phyloP scores from a whole-genome alignment of 208 protist species.

The Acanthamoeba triangularis region DNA sequence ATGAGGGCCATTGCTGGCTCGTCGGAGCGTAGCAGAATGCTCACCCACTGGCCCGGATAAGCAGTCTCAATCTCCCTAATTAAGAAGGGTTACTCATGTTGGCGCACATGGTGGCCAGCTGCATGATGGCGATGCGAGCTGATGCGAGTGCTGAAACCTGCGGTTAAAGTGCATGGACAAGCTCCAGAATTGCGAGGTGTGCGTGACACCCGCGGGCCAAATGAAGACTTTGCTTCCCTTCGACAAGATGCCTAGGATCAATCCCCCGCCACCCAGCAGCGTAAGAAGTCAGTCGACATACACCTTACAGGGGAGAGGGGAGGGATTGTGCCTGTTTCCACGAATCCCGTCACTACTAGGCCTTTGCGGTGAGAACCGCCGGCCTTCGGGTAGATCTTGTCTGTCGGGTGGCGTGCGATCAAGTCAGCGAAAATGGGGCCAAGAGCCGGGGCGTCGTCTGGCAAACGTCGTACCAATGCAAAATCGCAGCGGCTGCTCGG shows the following conservation, averaged over 20 bases:
- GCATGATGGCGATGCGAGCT: background rate
- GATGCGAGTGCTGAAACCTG: too few relatives aligned
- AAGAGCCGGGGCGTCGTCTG: too few relatives aligned
- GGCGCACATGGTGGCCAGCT: too few relatives aligned
- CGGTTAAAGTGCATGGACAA: background rate
- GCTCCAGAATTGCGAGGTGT: too few relatives aligned
- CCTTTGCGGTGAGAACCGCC: background rate
- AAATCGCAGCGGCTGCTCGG: background rate
- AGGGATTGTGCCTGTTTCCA: conserved; percentile 17
- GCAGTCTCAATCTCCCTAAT: background rate
- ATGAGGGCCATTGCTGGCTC: background rate
- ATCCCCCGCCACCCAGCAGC: too few relatives aligned
- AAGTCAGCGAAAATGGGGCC: background rate
- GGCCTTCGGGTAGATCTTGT: background rate
- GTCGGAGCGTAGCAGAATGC: background rate
- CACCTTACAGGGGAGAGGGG: too few relatives aligned
- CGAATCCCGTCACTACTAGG: background rate
- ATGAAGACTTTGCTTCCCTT: background rate
- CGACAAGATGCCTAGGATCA: background rate
- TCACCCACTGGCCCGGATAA: conserved; percentile 29
- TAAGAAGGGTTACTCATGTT: background rate
- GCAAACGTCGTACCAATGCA: background rate
- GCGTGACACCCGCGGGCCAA: background rate
- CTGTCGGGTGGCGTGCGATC: background rate
- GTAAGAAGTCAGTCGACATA: background rate